Evolutionary conservation across 768 basidiomycete species (phyloP), one percentile per base, ranked within the genome.

Genomic region (Psilocybe cubensis): DNA sequence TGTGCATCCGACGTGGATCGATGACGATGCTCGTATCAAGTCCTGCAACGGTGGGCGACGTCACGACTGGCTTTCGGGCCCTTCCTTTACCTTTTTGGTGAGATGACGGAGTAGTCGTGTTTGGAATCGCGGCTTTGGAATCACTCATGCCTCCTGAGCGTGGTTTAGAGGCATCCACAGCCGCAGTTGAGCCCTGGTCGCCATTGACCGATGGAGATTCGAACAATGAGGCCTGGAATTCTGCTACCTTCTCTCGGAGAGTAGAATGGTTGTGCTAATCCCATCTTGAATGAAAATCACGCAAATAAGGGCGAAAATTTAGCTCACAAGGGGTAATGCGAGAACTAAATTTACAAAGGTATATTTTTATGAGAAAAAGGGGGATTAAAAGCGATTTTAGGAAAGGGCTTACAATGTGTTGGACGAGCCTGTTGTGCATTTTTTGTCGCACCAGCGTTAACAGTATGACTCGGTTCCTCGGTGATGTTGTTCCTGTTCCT

Each of bases 11-110:
- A 9, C 76, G 65, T 0, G 82, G 81, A 41, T 80, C 75, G 53
- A 91, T 78, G 52, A 88, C 69, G 61, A 92, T 83, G 2, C 81
- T 76, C 8, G 63, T 65, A 69, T 92, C 86, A 3, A 92, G 73
- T 0, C 91, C 91, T 7, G 71, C 63, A 2, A 81, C 71, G 20
- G 53, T 62, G 67, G 18, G 70, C 61, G 48, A 68, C 4, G 33
- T 12, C 20, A 11, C 45, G 3, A 40, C 40, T 17, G 46, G 3
- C 21, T 45, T 43, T 43, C 50, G 33, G 3, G 18, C 25, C 27
- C 52, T 47, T 23, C 56, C 41, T 43, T 51, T 41, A 6, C 40
- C 23, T n/a, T 56, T 48, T 29, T 31, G 12, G 51, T 8, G 2
- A 9, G 12, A 3, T 1, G 21, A 17, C n/a, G 35, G 12, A 12